phyloP scores from a whole-genome alignment of 805 yeast species.

The Yarrowia divulgata region DNA sequence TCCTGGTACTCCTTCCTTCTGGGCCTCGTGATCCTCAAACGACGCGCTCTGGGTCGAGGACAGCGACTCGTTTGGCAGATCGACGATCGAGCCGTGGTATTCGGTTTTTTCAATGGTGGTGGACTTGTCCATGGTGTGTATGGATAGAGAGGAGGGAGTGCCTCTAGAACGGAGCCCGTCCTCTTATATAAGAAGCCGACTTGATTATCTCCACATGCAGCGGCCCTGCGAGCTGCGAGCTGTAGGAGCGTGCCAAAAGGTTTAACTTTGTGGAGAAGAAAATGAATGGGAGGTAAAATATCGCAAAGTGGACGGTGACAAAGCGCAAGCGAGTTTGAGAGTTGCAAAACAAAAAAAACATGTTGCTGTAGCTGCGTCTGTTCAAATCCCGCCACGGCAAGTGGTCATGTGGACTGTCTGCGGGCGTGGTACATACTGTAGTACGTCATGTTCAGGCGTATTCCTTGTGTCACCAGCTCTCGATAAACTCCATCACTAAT shows the following conservation, averaged over 20 bases:
- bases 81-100: slow-evolving; percentile 4
- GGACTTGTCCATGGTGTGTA: slow-evolving; percentile 1
- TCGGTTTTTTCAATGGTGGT: not conserved
- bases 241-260: not conserved
- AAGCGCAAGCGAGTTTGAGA: not conserved
- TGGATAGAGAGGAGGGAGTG: not conserved
- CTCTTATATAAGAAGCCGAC: not conserved
- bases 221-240: no score
- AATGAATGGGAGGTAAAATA: not conserved
- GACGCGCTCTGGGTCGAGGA: slow-evolving; percentile 11
- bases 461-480: no score
- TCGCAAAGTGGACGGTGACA: not conserved
- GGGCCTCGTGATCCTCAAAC: slow-evolving; percentile 15
- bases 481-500: not conserved
- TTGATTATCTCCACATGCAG: not conserved
- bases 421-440: not conserved
- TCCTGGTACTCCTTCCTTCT: not conserved
- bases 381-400: slow-evolving; percentile 5
- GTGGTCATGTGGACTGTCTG: not conserved
- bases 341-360: not conserved
- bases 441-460: not conserved
- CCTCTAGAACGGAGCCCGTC: not conserved
- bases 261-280: slow-evolving; percentile 27
- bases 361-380: not conserved
- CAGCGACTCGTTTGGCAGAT: slow-evolving; percentile 10